Evolutionary conservation across 140 eudicot species (phyloP).

Genomic region (Flaveria floridana): DNA sequence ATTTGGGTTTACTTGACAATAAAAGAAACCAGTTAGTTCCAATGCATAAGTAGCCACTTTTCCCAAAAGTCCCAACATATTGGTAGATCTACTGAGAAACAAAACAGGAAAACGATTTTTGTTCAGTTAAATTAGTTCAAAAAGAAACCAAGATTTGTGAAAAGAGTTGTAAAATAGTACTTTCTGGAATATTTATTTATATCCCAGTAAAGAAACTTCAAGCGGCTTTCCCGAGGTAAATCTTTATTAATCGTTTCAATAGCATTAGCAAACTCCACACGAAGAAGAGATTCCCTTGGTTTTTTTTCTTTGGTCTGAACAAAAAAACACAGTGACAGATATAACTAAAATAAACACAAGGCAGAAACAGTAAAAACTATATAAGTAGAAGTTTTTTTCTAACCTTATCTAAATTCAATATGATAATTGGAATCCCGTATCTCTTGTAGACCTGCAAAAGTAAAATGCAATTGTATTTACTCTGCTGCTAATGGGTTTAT

Average conservation of each 20-base stretch:
- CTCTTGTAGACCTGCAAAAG: slow-evolving; percentile 62
- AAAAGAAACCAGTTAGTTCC: slow-evolving; percentile 74
- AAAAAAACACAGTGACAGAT: background rate
- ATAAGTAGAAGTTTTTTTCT: background rate
- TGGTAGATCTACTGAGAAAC: slow-evolving; percentile 55
- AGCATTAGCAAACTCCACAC: slow-evolving; percentile 80
- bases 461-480: too few relatives aligned
- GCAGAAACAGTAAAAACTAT: background rate
- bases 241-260: slow-evolving; percentile 68
- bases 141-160: background rate
- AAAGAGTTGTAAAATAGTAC: slow-evolving; percentile 34
- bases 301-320: slow-evolving; percentile 44
- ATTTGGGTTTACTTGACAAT: slow-evolving; percentile 54
- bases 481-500: too few relatives aligned
- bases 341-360: slow-evolving; percentile 5
- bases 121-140: background rate
- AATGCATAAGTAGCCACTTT: slow-evolving; percentile 80
- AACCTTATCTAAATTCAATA: slow-evolving; percentile 88
- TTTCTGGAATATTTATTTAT: slow-evolving; percentile 73
- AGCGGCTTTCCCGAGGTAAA: slow-evolving; percentile 59
- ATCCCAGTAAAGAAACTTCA: slow-evolving; percentile 94
- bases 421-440: slow-evolving; percentile 95
- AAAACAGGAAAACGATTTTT: slow-evolving; percentile 6
- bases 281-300: slow-evolving; percentile 91
- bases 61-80: slow-evolving; percentile 63